Base-by-base conservation (phyloP, 1,284 basidiomycete genomes). In the Fistulina hepatica region DNA sequence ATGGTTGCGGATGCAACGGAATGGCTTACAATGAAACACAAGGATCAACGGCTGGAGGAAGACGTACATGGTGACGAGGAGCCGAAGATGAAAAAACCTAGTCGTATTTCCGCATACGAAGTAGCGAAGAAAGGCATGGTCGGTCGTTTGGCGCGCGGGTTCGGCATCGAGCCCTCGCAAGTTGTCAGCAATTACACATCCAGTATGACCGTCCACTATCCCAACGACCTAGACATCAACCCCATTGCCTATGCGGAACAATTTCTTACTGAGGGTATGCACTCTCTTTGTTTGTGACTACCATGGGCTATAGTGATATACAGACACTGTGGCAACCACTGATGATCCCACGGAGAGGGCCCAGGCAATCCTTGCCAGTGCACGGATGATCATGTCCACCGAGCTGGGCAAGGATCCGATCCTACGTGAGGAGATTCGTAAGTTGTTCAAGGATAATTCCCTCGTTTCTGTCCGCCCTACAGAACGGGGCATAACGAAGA, bases 401-500 rank as follows among this genome's bases (percentile, higher is more conserved):
- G 95, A 99, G 58, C 72, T 98, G 15, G 86, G 90, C 17, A 91
- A 86, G 52, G 93, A 99, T 55, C 95, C 94, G 7, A 64, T 91
- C 13, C 71, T 99, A 32, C 74, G 90, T 39, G 78, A 82, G 46
- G 73, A 82, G 45, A 78, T 91, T 27, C 77, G 94, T 37, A 70
- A 79, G 36, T 59, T 77, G 20, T 93, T 94, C 66, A 81, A 77
- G 51, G 64, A 70, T 6, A 73, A 81, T 45, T 93, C 85, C 4
- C 64, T 75, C n/a, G 67, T 98, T 22, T 81, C 82, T 20, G 80
- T 94, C 11, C 68, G 74, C 31, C 92, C 94, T 0, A 98, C 95
- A 0, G 93, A 97, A 37, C 77, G 81, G 38, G 95, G 95, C n/a
- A 67, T 86, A 46, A 67, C 67, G 19, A 90, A 93, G 56, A 97